Base-by-base conservation (phyloP, 169 alveolate species). In the Perkinsus olseni region DNA sequence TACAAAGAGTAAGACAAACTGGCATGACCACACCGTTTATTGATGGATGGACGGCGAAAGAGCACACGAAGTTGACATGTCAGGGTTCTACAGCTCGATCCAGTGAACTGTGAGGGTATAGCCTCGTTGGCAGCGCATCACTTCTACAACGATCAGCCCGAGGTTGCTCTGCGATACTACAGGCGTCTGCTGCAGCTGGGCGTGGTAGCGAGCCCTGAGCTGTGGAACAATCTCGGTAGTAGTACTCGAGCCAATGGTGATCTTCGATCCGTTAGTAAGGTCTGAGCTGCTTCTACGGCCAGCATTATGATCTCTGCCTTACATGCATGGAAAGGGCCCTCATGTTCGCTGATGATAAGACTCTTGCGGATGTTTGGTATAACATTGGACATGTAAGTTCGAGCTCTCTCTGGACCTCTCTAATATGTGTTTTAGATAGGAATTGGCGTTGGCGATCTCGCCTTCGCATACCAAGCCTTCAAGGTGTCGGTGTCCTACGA, bases 141-240 rank as follows among this genome's bases (percentile, higher is more conserved):
- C 93, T 98, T 98, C 95, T 98, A 97, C 93, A 96, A 96, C 31
- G 98, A 98, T 95, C 96, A 96, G 93, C 99, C 99, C 36, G 99
- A 98, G 95, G 95, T 96, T 38, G 98, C 99, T 0, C 94, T 97
- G 92, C 95, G 97, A 62, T 98, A 97, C 95, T 98, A 97, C 93
- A 94, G 97, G 38, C 94, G 99, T 91, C 94, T 98, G 92, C 95
- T 98, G 91, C 97, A 97, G 94, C 95, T 97, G 90, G 99, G 98
- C 74, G 96, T 96, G 93, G 82, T n/a, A 34, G 95, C 93, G 74
- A 96, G 95, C 31, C 94, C 97, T 74, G 99, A 98, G 96, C 93
- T 98, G 28, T 97, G 98, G 98, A 98, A 98, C 95, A 98, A 98
- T 93, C 93, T 98, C 93, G 95, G 95, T 94, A 94, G 93, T 92